Evolutionary conservation across 148 eudicot species (phyloP).

Genomic region (Heliosperma pusillum): DNA sequence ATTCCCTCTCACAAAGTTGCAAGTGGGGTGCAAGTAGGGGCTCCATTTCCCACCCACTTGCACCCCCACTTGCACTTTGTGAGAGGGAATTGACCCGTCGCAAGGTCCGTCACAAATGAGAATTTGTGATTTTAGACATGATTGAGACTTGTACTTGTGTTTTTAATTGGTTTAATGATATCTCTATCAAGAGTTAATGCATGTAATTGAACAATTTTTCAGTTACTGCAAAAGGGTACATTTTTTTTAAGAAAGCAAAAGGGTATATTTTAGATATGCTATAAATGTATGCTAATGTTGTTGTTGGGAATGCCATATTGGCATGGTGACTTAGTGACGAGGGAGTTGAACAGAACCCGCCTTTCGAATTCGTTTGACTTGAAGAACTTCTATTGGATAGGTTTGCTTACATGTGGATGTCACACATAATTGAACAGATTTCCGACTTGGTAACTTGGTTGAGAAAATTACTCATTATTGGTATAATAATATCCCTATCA

Average conservation of each 20-base stretch:
- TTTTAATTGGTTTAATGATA: neutral
- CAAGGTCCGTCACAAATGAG: too few relatives aligned
- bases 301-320: neutral
- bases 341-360: neutral
- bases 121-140: neutral
- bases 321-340: neutral
- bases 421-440: too few relatives aligned
- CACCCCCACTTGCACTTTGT: too few relatives aligned
- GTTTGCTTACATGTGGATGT: neutral
- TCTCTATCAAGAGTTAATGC: neutral
- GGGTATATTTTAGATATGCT: neutral
- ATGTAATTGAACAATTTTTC: neutral
- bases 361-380: neutral
- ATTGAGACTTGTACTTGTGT: neutral
- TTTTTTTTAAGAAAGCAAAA: neutral
- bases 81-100: too few relatives aligned
- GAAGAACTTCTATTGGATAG: neutral
- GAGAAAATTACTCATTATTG: too few relatives aligned
- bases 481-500: too few relatives aligned
- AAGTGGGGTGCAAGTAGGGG: too few relatives aligned
- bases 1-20: too few relatives aligned
- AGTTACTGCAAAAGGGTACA: neutral
- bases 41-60: too few relatives aligned
- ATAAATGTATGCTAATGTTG: neutral
- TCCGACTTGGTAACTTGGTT: too few relatives aligned